These are phyloP conservation scores for Pythium sukuiense DNA, from an alignment of 352 stramenopile species.

Conservation along the genomic window DNA sequence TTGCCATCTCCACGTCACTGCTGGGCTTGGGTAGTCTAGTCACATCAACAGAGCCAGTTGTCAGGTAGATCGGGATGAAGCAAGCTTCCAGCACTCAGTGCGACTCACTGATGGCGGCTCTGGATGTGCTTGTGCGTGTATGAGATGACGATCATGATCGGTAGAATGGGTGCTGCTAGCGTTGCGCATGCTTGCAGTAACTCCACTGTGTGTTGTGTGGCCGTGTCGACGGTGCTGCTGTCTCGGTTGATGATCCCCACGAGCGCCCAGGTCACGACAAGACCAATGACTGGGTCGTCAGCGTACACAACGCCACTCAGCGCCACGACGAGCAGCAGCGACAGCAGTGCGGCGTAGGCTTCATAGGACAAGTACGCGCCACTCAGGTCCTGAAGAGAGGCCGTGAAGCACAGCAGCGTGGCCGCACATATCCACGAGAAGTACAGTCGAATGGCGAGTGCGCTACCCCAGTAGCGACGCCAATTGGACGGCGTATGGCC, in stretches of 20 bases:
- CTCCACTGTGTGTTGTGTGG: slow-evolving; percentile 31
- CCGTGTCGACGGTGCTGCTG: slow-evolving; percentile 15
- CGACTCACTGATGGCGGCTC: not conserved
- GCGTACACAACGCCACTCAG: slow-evolving; percentile 49
- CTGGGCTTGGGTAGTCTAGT: too few species aligned
- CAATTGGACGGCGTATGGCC: slow-evolving; percentile 36
- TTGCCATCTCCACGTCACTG: slow-evolving; percentile 14
- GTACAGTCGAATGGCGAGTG: slow-evolving; percentile 58
- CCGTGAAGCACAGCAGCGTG: slow-evolving; percentile 48
- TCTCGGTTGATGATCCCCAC: slow-evolving; percentile 47
- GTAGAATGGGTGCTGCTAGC: slow-evolving; percentile 28
- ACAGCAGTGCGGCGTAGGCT: slow-evolving; percentile 45
- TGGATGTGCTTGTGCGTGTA: slow-evolving; percentile 1
- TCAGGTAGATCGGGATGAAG: not conserved
- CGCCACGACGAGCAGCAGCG: slow-evolving; percentile 40
- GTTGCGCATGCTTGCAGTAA: slow-evolving; percentile 41
- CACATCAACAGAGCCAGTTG: too few species aligned
- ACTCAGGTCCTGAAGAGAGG: slow-evolving; percentile 40
- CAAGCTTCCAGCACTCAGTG: too few species aligned
- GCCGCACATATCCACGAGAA: slow-evolving; percentile 59
- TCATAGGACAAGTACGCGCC: slow-evolving; percentile 41
- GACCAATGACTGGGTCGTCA: slow-evolving; percentile 48
- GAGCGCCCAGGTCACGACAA: slow-evolving; percentile 55
- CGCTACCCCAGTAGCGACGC: slow-evolving; percentile 54
- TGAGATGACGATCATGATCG: slow-evolving; percentile 6